Evolutionary conservation across 192 early-diverging fungal species (phyloP).

Genomic region (Lobosporangium transversale): DNA sequence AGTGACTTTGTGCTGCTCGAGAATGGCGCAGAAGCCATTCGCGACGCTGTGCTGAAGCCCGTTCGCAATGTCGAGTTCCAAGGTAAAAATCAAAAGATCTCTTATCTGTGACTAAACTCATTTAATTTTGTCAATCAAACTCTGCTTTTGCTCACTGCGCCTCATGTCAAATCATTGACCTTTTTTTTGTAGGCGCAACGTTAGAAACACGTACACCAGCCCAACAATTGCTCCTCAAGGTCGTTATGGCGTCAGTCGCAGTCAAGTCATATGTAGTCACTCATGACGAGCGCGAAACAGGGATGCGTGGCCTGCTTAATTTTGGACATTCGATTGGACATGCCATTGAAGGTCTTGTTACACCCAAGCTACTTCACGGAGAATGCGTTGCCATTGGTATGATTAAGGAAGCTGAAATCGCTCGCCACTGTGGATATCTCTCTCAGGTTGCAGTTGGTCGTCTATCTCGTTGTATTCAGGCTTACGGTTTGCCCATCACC

Average conservation of each 20-base stretch:
- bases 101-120: conserved; percentile 11
- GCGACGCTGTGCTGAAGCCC: conserved; percentile 72
- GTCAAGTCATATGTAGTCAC: conserved; percentile 97
- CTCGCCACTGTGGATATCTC: conserved; percentile 86
- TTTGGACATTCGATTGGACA: conserved; percentile 98
- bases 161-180: background rate
- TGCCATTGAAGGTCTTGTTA: conserved; percentile 92
- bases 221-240: conserved; percentile 78
- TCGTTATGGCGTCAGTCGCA: conserved; percentile 86
- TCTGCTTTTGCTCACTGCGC: background rate
- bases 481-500: conserved; percentile 88
- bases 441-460: conserved; percentile 89
- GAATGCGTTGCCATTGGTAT: conserved; percentile 97
- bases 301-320: conserved; percentile 93
- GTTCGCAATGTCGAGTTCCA: conserved; percentile 51
- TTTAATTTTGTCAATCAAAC: conserved; percentile 1
- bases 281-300: conserved; percentile 93
- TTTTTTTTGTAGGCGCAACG: conserved; percentile 56
- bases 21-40: conserved; percentile 82
- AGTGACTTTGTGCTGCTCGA: conserved; percentile 92
- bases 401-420: conserved; percentile 94
- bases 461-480: conserved; percentile 80
- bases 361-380: conserved; percentile 92
- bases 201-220: conserved; percentile 68
- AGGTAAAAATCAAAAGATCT: conserved; percentile 42